Conservation (phyloP, 805 yeast genomes). For the Metschnikowia vanudenii region DNA sequence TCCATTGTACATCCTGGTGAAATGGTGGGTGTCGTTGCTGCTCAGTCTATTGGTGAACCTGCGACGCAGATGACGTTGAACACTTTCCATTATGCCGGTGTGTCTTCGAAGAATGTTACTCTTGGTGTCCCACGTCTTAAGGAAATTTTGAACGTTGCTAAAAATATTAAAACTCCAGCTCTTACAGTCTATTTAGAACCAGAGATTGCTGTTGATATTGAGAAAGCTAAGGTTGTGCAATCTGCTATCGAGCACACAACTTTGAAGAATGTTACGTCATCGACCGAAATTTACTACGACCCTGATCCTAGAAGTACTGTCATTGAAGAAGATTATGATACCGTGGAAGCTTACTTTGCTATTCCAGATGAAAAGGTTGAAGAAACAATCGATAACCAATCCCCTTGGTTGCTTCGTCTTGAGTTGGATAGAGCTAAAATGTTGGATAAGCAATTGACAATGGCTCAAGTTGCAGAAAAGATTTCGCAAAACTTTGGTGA, state of each 20-base stretch:
- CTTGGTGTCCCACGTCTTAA: constrained; percentile 99
- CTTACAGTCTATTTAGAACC: constrained; percentile 87
- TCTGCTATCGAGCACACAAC: constrained; percentile 97
- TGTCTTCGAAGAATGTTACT: constrained; percentile 97
- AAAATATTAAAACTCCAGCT: constrained; percentile 99
- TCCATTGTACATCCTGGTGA: constrained; percentile 95
- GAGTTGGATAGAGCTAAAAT: constrained; percentile 98
- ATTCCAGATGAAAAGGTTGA: constrained; percentile 98
- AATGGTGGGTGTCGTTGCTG: constrained; percentile 97
- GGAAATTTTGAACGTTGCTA: constrained; percentile 97
- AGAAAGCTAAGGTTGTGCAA: constrained; percentile 90
- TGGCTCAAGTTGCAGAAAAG: constrained; percentile 97
- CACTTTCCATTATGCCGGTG: constrained; percentile 98
- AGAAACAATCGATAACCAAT: constrained; percentile 88
- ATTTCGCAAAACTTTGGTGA: constrained; percentile 90
- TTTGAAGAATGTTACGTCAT: constrained; percentile 90
- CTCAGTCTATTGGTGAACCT: constrained; percentile 98
- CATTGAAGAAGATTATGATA: constrained; percentile 93
- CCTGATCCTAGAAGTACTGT: constrained; percentile 98
- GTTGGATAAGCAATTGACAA: constrained; percentile 95
- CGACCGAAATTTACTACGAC: constrained; percentile 95
- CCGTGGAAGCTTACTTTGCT: constrained; percentile 95
- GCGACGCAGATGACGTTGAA: constrained; percentile 97
- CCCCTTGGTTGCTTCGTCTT: constrained; percentile 96
- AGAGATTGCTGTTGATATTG: constrained; percentile 82